phyloP scores from a whole-genome alignment of 192 early-diverging fungal species.

The Diversispora epigaea region DNA sequence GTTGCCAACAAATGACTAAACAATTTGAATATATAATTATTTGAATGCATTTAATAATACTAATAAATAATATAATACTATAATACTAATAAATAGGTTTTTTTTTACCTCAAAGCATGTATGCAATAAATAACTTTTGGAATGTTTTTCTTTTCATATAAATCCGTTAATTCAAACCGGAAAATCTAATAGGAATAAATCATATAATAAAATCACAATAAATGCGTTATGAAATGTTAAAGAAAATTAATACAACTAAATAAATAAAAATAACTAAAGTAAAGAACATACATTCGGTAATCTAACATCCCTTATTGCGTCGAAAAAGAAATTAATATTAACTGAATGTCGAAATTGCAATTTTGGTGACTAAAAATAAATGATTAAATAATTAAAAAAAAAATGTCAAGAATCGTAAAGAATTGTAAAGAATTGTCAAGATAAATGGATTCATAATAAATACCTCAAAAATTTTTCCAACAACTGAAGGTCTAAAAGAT shows the following conservation, averaged over 20 bases:
- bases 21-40: not conserved
- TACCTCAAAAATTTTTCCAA: constrained; percentile 82
- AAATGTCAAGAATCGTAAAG: not conserved
- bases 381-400: not conserved
- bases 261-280: not conserved
- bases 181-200: constrained; percentile 60
- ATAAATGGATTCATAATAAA: not conserved
- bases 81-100: not conserved
- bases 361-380: constrained; percentile 59
- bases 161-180: constrained; percentile 95
- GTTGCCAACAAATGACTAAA: constrained; percentile 84
- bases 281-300: constrained; percentile 69
- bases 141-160: constrained; percentile 99
- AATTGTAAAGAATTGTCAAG: not conserved
- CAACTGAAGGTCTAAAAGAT: constrained; percentile 77
- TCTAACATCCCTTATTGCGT: constrained; percentile 71
- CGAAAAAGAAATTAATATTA: constrained; percentile 95
- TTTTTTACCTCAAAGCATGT: constrained; percentile 79
- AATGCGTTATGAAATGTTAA: not conserved
- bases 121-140: constrained; percentile 99
- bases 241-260: no score
- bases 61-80: not conserved
- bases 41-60: not conserved
- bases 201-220: not conserved
- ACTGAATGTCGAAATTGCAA: constrained; percentile 94